Conservation (phyloP, 768 basidiomycete species). For the Auriscalpium vulgare region DNA sequence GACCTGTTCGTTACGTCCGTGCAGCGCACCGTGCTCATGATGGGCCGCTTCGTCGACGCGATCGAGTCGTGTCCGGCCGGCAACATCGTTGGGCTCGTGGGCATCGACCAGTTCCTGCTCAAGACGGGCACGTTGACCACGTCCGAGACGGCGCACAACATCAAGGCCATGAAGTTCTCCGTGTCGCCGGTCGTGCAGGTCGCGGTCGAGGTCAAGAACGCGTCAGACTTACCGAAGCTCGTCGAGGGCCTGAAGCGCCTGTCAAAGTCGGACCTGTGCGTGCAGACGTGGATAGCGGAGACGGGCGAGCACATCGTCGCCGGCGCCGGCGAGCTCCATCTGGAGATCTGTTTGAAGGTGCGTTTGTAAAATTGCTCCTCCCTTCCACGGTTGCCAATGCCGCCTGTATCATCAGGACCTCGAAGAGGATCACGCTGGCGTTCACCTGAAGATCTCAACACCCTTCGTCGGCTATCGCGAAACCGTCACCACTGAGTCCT, state of each 20-base stretch:
- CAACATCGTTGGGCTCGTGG: slow-evolving; percentile 98
- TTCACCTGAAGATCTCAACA: slow-evolving; percentile 96
- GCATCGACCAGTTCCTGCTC: slow-evolving; percentile 99
- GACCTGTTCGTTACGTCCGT: slow-evolving; percentile 97
- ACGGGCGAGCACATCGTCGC: slow-evolving; percentile 98
- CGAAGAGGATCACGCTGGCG: slow-evolving; percentile 98
- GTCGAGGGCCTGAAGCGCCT: slow-evolving; percentile 99
- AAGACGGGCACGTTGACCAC: slow-evolving; percentile 98
- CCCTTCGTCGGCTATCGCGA: slow-evolving; percentile 97
- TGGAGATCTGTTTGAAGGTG: slow-evolving; percentile 99
- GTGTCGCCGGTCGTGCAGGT: slow-evolving; percentile 99
- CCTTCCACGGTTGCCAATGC: neutral
- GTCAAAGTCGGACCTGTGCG: slow-evolving; percentile 99
- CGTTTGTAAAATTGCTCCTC: neutral
- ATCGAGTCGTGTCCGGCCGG: slow-evolving; percentile 99
- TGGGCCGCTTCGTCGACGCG: slow-evolving; percentile 97
- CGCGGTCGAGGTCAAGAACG: slow-evolving; percentile 99
- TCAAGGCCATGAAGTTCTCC: slow-evolving; percentile 99
- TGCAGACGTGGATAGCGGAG: slow-evolving; percentile 88
- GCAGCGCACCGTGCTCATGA: slow-evolving; percentile 99
- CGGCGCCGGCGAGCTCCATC: slow-evolving; percentile 97
- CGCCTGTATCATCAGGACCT: slow-evolving; percentile 56
- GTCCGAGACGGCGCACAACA: slow-evolving; percentile 99
- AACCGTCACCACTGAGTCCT: slow-evolving; percentile 93
- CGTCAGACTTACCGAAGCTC: slow-evolving; percentile 96